Conservation (phyloP, 2,329 filamentous ascomycete species). For the Ceratocystis diversiconidia region DNA sequence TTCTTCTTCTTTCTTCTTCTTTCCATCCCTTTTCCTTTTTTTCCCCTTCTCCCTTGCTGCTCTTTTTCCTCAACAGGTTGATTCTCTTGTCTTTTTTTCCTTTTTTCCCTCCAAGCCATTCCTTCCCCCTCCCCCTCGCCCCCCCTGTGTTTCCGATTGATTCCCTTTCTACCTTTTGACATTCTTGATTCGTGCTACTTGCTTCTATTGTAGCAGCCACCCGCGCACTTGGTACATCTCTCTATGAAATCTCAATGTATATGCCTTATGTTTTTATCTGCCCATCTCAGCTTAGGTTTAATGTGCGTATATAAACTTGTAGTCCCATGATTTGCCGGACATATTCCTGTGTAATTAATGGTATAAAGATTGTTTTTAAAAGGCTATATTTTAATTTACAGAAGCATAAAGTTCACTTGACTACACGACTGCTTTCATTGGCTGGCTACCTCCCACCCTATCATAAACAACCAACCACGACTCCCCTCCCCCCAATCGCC, state of each 20-base stretch:
- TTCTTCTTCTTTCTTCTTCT: background rate
- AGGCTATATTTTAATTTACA: too few species aligned
- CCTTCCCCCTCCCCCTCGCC: background rate
- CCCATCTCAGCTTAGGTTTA: background rate
- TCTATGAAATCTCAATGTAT: background rate
- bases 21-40: conserved; percentile 1
- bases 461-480: too few species aligned
- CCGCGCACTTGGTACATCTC: background rate
- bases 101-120: background rate
- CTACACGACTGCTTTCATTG: too few species aligned
- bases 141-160: background rate
- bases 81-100: background rate
- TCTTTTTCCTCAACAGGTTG: background rate
- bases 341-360: too few species aligned
- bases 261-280: background rate
- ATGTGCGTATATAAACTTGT: background rate
- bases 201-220: background rate
- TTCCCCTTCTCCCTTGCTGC: background rate
- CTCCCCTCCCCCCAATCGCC: too few species aligned
- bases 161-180: background rate
- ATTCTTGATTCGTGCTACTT: background rate
- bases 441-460: too few species aligned
- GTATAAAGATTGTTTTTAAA: too few species aligned
- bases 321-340: background rate
- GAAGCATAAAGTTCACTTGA: too few species aligned